A percentile compares a stretch with the other conserved stretches of the same genome.
These are phyloP conservation scores for Physcomitrium patens DNA, from an alignment of 225 moss, liverwort and hornwort species.

Conservation along the genomic window DNA sequence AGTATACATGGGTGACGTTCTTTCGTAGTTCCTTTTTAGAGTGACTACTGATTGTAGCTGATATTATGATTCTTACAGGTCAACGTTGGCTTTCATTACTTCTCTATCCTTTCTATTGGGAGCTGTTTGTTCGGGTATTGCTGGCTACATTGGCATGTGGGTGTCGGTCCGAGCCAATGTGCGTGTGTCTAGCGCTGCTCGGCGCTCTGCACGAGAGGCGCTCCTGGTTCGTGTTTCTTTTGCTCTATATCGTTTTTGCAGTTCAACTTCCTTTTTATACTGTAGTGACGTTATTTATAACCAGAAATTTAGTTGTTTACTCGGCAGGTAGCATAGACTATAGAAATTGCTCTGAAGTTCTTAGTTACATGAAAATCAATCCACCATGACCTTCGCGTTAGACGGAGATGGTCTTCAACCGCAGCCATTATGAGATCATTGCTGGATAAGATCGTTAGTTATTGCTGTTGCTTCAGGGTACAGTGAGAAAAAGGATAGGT, in stretches of 20 bases:
- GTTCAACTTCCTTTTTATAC: no score
- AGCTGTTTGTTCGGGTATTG: conserved; percentile 94
- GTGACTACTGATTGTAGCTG: conserved; percentile 7
- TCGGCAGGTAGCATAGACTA: background rate
- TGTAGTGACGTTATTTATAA: background rate
- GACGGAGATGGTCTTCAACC: background rate
- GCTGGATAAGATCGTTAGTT: no score
- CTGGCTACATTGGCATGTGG: conserved; percentile 98
- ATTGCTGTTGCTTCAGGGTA: background rate
- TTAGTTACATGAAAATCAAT: background rate
- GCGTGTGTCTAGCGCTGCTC: conserved; percentile 92
- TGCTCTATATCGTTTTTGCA: background rate
- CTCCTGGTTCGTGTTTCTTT: conserved; percentile 64
- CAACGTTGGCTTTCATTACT: conserved; percentile 82
- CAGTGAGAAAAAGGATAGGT: background rate
- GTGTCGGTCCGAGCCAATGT: conserved; percentile 98
- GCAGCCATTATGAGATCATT: no score
- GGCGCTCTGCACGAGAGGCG: conserved; percentile 93
- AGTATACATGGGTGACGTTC: background rate
- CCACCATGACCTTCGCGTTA: background rate
- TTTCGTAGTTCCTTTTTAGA: background rate
- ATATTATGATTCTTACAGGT: conserved; percentile 48
- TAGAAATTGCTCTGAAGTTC: background rate
- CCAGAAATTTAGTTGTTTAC: background rate
- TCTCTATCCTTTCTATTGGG: conserved; percentile 92